phyloP scores from a whole-genome alignment of 495 filamentous ascomycete species.

The Chlorociboria aeruginascens region DNA sequence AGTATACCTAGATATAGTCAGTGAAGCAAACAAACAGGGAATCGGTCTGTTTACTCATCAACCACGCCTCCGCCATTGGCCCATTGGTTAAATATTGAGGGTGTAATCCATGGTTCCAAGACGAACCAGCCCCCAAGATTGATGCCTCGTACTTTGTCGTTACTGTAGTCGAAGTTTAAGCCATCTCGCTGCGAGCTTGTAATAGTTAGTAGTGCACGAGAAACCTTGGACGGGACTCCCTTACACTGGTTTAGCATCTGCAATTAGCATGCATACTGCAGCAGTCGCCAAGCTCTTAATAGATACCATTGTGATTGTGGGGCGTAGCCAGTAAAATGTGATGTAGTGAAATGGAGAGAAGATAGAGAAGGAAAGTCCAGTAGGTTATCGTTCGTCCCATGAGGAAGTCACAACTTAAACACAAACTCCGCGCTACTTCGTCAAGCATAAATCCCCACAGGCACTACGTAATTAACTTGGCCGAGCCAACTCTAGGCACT shows the following conservation, averaged over 20 bases:
- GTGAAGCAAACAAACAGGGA: too few relatives aligned
- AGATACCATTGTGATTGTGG: conserved; percentile 3
- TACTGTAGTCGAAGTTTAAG: conserved; percentile 27
- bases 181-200: conserved; percentile 11
- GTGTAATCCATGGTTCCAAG: conserved; percentile 50
- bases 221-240: not conserved
- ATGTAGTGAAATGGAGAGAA: not conserved
- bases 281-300: conserved; percentile 8
- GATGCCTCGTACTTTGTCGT: conserved; percentile 38
- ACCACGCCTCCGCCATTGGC: conserved; percentile 29
- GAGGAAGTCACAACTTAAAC: too few relatives aligned
- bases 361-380: not conserved
- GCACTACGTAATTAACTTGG: too few relatives aligned
- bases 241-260: conserved; percentile 11
- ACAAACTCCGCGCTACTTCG: too few relatives aligned
- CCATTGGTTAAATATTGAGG: conserved; percentile 44
- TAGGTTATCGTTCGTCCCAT: too few relatives aligned
- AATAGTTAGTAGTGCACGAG: not conserved
- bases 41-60: conserved; percentile 36
- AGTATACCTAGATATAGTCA: conserved; percentile 21
- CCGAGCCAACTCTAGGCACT: too few relatives aligned
- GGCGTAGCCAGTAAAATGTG: too few relatives aligned
- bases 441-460: too few relatives aligned
- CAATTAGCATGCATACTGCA: conserved; percentile 2
- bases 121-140: conserved; percentile 50